These are phyloP conservation scores for Fusarium bulbicola DNA, from an alignment of 2,329 filamentous ascomycete genomes.

Conservation along the genomic window DNA sequence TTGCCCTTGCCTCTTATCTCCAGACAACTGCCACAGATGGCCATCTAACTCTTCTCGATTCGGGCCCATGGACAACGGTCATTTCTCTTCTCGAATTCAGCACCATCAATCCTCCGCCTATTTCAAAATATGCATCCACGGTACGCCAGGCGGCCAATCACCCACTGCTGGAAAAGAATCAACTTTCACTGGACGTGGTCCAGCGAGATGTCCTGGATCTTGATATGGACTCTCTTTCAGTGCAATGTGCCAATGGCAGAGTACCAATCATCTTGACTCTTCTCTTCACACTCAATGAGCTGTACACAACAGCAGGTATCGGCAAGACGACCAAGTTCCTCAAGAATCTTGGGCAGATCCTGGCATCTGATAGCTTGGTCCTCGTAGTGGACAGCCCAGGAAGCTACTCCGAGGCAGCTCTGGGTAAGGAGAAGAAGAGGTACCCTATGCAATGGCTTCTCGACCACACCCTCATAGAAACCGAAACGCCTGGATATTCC, in stretches of 20 bases:
- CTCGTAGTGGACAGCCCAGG: slow-evolving; percentile 93
- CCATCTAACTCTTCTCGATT: slow-evolving; percentile 76
- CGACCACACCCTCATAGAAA: slow-evolving; percentile 77
- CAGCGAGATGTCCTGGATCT: slow-evolving; percentile 61
- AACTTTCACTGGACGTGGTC: slow-evolving; percentile 54
- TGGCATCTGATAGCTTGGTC: slow-evolving; percentile 71
- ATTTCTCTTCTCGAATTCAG: slow-evolving; percentile 65
- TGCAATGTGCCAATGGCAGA: slow-evolving; percentile 42
- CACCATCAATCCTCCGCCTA: slow-evolving; percentile 61
- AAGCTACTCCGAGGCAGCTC: slow-evolving; percentile 84
- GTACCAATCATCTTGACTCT: slow-evolving; percentile 74
- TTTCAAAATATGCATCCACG: slow-evolving; percentile 64
- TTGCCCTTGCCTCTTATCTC: slow-evolving; percentile 60
- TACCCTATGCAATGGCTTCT: slow-evolving; percentile 97
- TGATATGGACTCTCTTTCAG: slow-evolving; percentile 44
- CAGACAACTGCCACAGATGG: slow-evolving; percentile 40
- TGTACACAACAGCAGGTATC: slow-evolving; percentile 81
- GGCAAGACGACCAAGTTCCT: slow-evolving; percentile 81
- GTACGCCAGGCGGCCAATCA: slow-evolving; percentile 55
- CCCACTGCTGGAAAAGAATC: slow-evolving; percentile 52
- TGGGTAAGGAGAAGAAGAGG: slow-evolving; percentile 69
- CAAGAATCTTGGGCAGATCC: slow-evolving; percentile 68
- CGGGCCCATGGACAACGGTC: slow-evolving; percentile 78
- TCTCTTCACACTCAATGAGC: slow-evolving; percentile 95
- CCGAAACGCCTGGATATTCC: slow-evolving; percentile 47